phyloP scores from a whole-genome alignment of 768 basidiomycete genomes.

The Boletus speciosus region DNA sequence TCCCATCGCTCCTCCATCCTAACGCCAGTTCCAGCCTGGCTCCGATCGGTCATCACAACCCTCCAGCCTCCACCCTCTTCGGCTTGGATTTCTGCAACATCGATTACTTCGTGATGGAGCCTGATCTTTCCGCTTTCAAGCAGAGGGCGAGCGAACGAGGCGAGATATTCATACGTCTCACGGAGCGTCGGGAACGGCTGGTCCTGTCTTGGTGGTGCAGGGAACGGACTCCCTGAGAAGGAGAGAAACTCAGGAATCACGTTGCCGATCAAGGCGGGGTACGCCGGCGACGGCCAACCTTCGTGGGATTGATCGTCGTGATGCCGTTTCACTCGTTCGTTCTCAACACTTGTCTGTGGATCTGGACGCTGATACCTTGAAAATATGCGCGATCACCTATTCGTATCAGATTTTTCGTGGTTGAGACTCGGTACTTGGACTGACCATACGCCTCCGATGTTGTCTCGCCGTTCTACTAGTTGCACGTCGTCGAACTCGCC shows the following conservation, averaged over 20 bases:
- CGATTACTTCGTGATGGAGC: constrained; percentile 39
- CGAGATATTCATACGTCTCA: constrained; percentile 30
- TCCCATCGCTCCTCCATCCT: constrained; percentile 43
- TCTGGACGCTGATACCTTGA: constrained; percentile 13
- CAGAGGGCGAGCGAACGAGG: constrained; percentile 24
- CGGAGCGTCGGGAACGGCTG: constrained; percentile 31
- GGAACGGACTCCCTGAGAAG: constrained; percentile 31
- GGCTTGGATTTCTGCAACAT: constrained; percentile 34
- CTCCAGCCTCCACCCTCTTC: constrained; percentile 35
- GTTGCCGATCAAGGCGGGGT: constrained; percentile 48
- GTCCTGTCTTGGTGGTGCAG: constrained; percentile 14
- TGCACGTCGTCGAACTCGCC: constrained; percentile 43
- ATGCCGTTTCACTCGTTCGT: neutral
- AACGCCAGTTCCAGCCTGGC: constrained; percentile 13
- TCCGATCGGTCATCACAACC: constrained; percentile 38
- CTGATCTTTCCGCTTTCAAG: constrained; percentile 33
- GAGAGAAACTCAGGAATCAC: constrained; percentile 42
- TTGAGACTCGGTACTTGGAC: neutral
- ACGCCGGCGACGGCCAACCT: constrained; percentile 46
- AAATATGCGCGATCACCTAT: too few species aligned
- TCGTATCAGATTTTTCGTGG: neutral
- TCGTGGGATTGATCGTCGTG: neutral
- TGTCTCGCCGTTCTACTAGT: constrained; percentile 42
- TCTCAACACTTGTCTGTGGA: neutral
- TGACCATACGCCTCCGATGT: constrained; percentile 53